phyloP scores from a whole-genome alignment of 768 basidiomycete species.

The Podaxis rugospora region DNA sequence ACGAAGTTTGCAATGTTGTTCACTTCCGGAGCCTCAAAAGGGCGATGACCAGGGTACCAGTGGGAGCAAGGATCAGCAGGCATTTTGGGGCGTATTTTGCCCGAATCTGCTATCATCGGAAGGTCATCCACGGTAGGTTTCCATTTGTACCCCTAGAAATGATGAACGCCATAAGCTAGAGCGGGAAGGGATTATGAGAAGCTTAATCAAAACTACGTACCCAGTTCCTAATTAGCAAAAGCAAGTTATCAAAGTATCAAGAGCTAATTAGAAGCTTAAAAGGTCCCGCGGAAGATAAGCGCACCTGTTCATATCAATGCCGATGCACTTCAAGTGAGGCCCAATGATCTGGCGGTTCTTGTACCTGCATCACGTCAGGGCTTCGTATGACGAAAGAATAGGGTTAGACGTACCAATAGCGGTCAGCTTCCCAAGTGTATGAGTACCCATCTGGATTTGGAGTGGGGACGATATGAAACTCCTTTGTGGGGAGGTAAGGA shows the following conservation, averaged over 20 bases:
- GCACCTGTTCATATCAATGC: conserved; percentile 77
- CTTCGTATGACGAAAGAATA: background rate
- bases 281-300: conserved; percentile 7
- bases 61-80: conserved; percentile 61
- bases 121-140: conserved; percentile 27
- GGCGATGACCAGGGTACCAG: conserved; percentile 68
- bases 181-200: background rate
- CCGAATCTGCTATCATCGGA: conserved; percentile 12
- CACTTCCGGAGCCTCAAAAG: conserved; percentile 77
- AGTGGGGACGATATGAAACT: conserved; percentile 64
- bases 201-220: conserved; percentile 23
- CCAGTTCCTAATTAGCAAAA: conserved; percentile 45
- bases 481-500: conserved; percentile 26
- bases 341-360: conserved; percentile 63
- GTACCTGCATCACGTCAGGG: conserved; percentile 36
- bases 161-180: background rate
- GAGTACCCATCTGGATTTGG: conserved; percentile 74
- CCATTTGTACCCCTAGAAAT: conserved; percentile 69
- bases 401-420: conserved; percentile 45
- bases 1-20: conserved; percentile 72
- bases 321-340: conserved; percentile 48
- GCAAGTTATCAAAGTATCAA: conserved; percentile 1
- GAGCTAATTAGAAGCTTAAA: background rate
- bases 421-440: conserved; percentile 67
- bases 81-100: conserved; percentile 18